Evolutionary conservation across 805 yeast species (phyloP).

Genomic region (Ascoidea tarda): DNA sequence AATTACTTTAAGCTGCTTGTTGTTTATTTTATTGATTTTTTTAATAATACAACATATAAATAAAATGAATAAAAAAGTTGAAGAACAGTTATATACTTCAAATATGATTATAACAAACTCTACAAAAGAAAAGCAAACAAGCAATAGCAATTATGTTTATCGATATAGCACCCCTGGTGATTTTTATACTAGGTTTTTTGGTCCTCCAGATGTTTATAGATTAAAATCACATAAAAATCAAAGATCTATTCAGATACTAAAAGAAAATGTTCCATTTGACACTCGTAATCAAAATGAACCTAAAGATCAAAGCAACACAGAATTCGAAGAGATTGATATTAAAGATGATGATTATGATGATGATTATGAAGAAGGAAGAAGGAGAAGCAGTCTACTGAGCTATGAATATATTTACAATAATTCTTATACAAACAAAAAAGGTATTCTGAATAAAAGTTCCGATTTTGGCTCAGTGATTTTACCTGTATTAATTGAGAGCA

Average conservation of each 20-base stretch:
- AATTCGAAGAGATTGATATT: background rate
- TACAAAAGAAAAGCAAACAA: background rate
- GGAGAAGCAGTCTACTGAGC: too few relatives aligned
- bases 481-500: background rate
- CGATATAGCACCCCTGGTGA: background rate
- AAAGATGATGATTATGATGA: background rate
- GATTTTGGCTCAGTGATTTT: background rate
- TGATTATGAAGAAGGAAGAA: too few relatives aligned
- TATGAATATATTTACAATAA: too few relatives aligned
- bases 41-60: background rate
- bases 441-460: background rate
- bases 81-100: background rate
- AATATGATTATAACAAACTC: background rate
- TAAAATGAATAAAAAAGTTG: background rate
- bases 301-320: background rate
- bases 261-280: background rate
- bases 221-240: background rate
- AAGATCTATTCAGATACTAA: background rate
- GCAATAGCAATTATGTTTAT: background rate
- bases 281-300: too few relatives aligned
- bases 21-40: too few relatives aligned
- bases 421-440: too few relatives aligned
- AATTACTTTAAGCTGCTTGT: background rate
- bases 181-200: background rate
- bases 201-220: background rate